Percentiles rank a stretch among this genome's conserved stretches.
These are phyloP conservation scores for Malus asiatica DNA, from an alignment of 306 rosid species.

Conservation along the genomic window DNA sequence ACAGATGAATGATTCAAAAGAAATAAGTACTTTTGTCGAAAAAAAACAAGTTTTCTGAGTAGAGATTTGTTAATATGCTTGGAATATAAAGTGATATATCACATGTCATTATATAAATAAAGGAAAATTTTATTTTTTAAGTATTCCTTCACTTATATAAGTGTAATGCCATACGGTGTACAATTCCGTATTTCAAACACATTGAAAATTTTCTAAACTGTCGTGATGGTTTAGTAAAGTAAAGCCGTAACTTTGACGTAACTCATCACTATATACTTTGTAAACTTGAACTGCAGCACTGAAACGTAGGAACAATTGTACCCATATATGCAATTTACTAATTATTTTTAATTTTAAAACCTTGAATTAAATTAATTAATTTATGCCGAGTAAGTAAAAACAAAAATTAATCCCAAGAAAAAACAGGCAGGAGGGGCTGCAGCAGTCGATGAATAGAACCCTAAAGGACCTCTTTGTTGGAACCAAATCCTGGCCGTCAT, in stretches of 20 bases:
- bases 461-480: slow-evolving; percentile 37
- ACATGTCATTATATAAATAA: too few species aligned
- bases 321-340: neutral
- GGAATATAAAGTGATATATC: too few species aligned
- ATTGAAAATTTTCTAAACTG: too few species aligned
- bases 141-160: rapidly evolving
- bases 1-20: neutral
- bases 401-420: neutral
- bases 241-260: neutral
- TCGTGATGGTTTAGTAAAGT: slow-evolving; percentile 1
- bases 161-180: too few species aligned
- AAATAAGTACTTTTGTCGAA: neutral
- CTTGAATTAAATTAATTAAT: neutral
- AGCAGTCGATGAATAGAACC: slow-evolving; percentile 48
- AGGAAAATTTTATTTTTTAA: too few species aligned
- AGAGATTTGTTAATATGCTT: too few species aligned
- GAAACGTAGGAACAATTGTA: neutral
- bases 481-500: slow-evolving; percentile 37
- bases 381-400: neutral
- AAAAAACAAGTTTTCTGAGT: neutral
- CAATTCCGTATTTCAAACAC: rapidly evolving
- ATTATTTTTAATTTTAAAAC: neutral
- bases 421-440: neutral
- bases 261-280: neutral
- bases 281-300: neutral